Evolutionary conservation across 169 alveolate genomes (phyloP).

Genomic region (Cryptosporidium viatorum): DNA sequence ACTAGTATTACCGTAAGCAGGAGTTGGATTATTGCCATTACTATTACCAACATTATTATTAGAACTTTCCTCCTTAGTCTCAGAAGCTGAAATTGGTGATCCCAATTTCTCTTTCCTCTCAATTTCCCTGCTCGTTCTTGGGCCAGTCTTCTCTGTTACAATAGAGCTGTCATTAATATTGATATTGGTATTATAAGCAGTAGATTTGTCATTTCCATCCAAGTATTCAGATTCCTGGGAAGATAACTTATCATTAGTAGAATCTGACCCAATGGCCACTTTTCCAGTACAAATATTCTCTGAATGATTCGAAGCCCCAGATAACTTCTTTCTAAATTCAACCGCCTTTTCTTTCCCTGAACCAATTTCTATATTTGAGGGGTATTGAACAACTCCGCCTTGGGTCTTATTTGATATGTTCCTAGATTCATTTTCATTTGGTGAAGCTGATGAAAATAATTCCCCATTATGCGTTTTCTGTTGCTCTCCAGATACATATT

Average conservation of each 20-base stretch:
- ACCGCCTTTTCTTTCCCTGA: background rate
- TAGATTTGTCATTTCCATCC: background rate
- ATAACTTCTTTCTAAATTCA: background rate
- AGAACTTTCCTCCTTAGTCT: background rate
- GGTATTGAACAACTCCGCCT: background rate
- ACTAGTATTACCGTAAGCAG: background rate
- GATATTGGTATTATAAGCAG: background rate
- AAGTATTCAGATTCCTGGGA: background rate
- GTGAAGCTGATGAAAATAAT: background rate
- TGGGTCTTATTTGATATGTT: background rate
- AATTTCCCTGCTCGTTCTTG: background rate
- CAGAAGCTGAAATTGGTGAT: background rate
- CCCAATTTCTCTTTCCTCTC: background rate
- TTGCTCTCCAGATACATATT: background rate
- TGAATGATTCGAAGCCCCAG: background rate
- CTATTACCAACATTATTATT: background rate
- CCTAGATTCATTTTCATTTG: slow-evolving; percentile 23
- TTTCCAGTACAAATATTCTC: background rate
- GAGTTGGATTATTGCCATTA: background rate
- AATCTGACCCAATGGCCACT: background rate
- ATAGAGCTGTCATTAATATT: background rate
- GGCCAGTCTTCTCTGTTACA: background rate
- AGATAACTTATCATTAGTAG: background rate
- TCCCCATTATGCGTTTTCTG: background rate
- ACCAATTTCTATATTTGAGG: background rate